phyloP scores from a whole-genome alignment of 2,329 filamentous ascomycete genomes.

The Xylaria sp. region DNA sequence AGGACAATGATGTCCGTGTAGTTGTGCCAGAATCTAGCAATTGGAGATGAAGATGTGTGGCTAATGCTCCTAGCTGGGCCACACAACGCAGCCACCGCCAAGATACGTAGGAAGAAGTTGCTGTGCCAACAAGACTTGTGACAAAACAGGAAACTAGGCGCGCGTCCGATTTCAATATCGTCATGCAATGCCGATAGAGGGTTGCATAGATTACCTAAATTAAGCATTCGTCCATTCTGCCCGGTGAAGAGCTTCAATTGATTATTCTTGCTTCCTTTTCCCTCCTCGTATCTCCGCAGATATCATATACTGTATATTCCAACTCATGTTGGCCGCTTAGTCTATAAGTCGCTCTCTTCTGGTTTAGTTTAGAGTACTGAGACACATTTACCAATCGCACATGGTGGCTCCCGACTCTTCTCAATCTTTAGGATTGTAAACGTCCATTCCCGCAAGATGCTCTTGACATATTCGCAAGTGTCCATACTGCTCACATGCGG shows the following conservation, averaged over 20 bases:
- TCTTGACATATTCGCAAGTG: conserved; percentile 77
- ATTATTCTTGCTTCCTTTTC: neutral
- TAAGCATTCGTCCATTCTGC: neutral
- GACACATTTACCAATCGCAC: neutral
- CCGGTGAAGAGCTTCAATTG: neutral
- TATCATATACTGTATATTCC: neutral
- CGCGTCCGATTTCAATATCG: conserved; percentile 12
- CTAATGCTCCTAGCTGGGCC: neutral
- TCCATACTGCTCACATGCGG: conserved; percentile 72
- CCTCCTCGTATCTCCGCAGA: conserved; percentile 16
- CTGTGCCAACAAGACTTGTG: conserved; percentile 25
- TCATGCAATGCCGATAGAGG: conserved; percentile 17
- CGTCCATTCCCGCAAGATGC: conserved; percentile 50
- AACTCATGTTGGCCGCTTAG: neutral
- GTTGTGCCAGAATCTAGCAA: no score
- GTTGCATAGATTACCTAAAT: neutral
- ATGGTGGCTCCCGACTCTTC: neutral
- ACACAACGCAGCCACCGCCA: conserved; percentile 13
- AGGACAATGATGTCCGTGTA: no score
- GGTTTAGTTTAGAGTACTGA: neutral
- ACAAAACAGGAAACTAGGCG: conserved; percentile 42
- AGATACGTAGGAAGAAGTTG: conserved; percentile 17
- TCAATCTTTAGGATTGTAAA: neutral
- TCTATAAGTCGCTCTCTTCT: neutral
- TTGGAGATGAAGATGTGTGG: neutral